Base-by-base conservation (phyloP, 305 asterid genomes). In the Galium porrigens region DNA sequence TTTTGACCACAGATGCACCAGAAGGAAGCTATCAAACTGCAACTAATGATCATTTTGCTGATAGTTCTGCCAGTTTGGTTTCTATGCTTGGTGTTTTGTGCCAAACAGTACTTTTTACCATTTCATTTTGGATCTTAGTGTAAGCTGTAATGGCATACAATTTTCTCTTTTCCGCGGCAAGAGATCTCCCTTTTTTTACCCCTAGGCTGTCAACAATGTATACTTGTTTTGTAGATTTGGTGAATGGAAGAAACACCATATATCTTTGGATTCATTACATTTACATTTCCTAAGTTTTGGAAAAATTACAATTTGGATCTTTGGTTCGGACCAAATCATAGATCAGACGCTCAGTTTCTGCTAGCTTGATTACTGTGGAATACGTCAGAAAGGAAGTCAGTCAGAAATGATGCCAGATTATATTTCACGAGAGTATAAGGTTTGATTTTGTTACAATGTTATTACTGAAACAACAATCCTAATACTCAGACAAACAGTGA, bases 1-100 rank as follows among this genome's bases (percentile, higher is more conserved):
- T 88, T 56, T 69, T 90, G 82, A 86, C 90, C 22, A 86, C 94
- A 0, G 79, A 51, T 81, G 84, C 95, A 29, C 80, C 87, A 0
- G 83, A 82, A 42, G 96, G 97, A 61, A 70, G 70, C 74, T 90
- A 77, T 71, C 64, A 76, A 0, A 59, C 65, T 1, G 86, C 56
- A 46, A 59, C 61, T 56, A 58, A 58, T 20, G 29, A 52, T 4
- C 52, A 46, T 4, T 15, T 15, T 46, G 20, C 18, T 58, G 65
- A 58, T 27, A 78, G 58, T 72, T 9, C 69, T 8, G 81, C 82
- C 66, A 81, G 65, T 15, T 82, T 66, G 49, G 82, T 69, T 0
- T 64, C 76, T 9, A 41, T 73, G 37, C 64, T 78, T 60, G 61
- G 75, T 49, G 68, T 73, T 1, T 8, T 73, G 27, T 63, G 56